Percentiles rank a stretch among this genome's conserved stretches.
phyloP scores from a whole-genome alignment of 139 green algal genomes.

The Chlorella sp. region DNA sequence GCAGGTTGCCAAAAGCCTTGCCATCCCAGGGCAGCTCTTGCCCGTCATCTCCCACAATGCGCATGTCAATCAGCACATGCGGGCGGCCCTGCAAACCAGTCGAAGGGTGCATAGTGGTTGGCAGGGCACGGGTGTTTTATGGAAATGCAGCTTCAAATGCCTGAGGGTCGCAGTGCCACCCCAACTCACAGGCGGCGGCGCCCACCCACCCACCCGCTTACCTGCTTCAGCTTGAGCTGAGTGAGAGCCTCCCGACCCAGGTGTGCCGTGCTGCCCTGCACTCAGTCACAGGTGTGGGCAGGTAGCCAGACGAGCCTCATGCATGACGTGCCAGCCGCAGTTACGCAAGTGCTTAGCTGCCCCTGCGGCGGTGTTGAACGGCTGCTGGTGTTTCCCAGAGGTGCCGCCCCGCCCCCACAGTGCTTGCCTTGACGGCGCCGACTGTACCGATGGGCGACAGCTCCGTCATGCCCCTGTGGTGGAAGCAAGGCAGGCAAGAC shows the following conservation, averaged over 20 bases:
- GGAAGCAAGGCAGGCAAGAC: no score
- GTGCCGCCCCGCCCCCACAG: no score
- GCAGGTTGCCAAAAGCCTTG: slow-evolving; percentile 69
- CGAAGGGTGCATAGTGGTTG: no score
- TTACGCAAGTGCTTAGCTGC: no score
- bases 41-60: slow-evolving; percentile 68
- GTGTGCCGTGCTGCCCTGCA: slow-evolving; percentile 25
- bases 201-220: no score
- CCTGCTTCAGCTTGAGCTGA: slow-evolving; percentile 44
- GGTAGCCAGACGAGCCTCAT: neutral
- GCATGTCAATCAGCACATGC: slow-evolving; percentile 66
- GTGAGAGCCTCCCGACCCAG: slow-evolving; percentile 40
- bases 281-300: neutral
- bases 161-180: no score
- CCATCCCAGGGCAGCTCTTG: slow-evolving; percentile 55
- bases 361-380: no score
- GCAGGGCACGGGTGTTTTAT: no score
- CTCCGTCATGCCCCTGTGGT: slow-evolving; percentile 79
- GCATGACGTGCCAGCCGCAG: no score
- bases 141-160: no score
- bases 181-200: no score
- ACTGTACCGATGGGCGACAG: slow-evolving; percentile 67
- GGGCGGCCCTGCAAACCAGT: slow-evolving; percentile 24
- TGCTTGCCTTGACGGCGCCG: slow-evolving; percentile 54
- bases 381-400: no score